A percentile compares a stretch with the other conserved stretches of the same genome.
phyloP scores from a whole-genome alignment of 2,329 filamentous ascomycete species.

The Helotiales sp. region DNA sequence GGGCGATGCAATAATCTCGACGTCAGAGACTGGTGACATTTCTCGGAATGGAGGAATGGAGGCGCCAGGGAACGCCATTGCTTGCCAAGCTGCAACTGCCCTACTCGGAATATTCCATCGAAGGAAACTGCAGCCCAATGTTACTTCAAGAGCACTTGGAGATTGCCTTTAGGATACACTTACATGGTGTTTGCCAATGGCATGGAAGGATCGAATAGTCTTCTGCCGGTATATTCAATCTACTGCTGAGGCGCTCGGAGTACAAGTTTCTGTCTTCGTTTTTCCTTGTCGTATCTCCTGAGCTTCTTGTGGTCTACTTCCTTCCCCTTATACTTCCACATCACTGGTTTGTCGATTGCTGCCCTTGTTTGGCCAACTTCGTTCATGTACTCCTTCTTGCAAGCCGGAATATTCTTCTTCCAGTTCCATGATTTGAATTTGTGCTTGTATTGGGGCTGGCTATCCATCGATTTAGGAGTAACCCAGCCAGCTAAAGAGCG shows the following conservation, averaged over 20 bases:
- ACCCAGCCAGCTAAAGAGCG: background rate
- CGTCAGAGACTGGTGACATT: background rate
- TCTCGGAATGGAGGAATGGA: background rate
- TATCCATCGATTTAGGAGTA: background rate
- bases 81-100: background rate
- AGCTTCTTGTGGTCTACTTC: background rate
- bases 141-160: background rate
- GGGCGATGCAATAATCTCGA: background rate
- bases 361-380: background rate
- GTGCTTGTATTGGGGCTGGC: constrained; percentile 3
- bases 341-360: background rate
- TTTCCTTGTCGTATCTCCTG: background rate
- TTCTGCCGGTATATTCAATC: background rate
- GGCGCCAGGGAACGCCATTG: background rate
- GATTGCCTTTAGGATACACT: background rate
- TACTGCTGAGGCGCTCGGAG: background rate
- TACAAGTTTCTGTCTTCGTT: background rate
- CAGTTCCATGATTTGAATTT: background rate
- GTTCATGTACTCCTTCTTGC: background rate
- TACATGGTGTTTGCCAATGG: background rate
- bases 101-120: constrained; percentile 1
- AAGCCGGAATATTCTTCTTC: background rate
- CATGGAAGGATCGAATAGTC: background rate
- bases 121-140: background rate
- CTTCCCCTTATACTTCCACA: background rate